These are phyloP conservation scores for Phlebiopsis gigantea DNA, from an alignment of 768 basidiomycete genomes.

Conservation along the genomic window DNA sequence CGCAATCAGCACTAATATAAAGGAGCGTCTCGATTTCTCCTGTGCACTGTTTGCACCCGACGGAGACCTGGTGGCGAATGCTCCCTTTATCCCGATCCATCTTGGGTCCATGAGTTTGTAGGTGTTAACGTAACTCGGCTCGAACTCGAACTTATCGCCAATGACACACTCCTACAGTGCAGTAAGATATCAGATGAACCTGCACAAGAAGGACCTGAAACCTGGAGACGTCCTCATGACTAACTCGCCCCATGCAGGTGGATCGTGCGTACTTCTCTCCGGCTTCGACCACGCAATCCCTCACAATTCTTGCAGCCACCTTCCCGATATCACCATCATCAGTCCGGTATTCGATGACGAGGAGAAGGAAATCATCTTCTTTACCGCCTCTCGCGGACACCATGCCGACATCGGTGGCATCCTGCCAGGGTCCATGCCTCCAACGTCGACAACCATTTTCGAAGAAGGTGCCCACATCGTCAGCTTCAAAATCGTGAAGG, in stretches of 20 bases:
- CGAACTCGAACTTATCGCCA: neutral
- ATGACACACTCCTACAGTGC: conserved; percentile 37
- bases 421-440: conserved; percentile 92
- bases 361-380: conserved; percentile 76
- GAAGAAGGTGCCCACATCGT: conserved; percentile 92
- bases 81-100: conserved; percentile 86
- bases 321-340: conserved; percentile 91
- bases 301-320: conserved; percentile 39
- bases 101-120: conserved; percentile 89
- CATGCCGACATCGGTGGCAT: conserved; percentile 95
- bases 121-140: conserved; percentile 26
- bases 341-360: conserved; percentile 79
- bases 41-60: conserved; percentile 95
- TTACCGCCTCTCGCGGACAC: conserved; percentile 90
- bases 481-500: conserved; percentile 86
- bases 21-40: conserved; percentile 91
- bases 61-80: conserved; percentile 92
- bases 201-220: conserved; percentile 63
- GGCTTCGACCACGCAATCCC: conserved; percentile 7
- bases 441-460: conserved; percentile 84
- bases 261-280: conserved; percentile 55
- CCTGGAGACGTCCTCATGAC: conserved; percentile 93
- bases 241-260: conserved; percentile 85
- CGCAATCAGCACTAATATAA: conserved; percentile 91
- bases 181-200: conserved; percentile 85